Evolutionary conservation across 148 eudicot species (phyloP).

Genomic region (Diospyros kaki): DNA sequence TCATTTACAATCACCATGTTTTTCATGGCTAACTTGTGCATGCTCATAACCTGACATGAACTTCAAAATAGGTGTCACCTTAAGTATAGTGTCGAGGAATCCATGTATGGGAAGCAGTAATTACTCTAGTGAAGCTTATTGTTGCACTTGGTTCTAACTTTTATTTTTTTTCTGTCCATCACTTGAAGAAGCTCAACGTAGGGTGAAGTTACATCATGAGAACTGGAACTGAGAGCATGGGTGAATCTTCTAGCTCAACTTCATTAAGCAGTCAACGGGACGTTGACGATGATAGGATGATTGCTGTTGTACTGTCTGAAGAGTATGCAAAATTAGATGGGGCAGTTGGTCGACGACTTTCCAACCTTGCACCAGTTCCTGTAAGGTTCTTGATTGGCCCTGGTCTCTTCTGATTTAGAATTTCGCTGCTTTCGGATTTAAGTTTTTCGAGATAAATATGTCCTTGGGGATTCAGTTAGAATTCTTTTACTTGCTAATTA

Average conservation of each 20-base stretch:
- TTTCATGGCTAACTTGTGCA: background rate
- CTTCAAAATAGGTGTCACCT: background rate
- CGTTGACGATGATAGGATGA: slow-evolving; percentile 75
- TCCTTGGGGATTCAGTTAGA: background rate
- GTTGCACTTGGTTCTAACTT: background rate
- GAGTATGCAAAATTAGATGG: slow-evolving; percentile 72
- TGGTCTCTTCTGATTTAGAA: too few relatives aligned
- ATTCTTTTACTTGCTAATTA: background rate
- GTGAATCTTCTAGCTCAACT: slow-evolving; percentile 68
- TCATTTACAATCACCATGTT: background rate
- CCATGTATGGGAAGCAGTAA: background rate
- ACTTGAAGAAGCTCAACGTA: slow-evolving; percentile 11
- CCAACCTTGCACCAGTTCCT: slow-evolving; percentile 72
- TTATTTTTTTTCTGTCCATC: background rate
- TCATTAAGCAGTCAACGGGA: slow-evolving; percentile 63
- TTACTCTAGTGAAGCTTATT: background rate
- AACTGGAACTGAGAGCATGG: slow-evolving; percentile 35
- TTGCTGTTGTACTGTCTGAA: slow-evolving; percentile 78
- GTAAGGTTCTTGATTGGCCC: slow-evolving; percentile 38
- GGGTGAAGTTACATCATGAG: slow-evolving; percentile 28
- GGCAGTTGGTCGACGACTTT: slow-evolving; percentile 63
- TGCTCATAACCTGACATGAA: background rate
- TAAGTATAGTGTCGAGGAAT: background rate
- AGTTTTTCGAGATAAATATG: background rate
- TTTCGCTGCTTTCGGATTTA: background rate